These are phyloP conservation scores for Jamesozyma hellenica DNA, from an alignment of 805 yeast genomes.

Conservation along the genomic window DNA sequence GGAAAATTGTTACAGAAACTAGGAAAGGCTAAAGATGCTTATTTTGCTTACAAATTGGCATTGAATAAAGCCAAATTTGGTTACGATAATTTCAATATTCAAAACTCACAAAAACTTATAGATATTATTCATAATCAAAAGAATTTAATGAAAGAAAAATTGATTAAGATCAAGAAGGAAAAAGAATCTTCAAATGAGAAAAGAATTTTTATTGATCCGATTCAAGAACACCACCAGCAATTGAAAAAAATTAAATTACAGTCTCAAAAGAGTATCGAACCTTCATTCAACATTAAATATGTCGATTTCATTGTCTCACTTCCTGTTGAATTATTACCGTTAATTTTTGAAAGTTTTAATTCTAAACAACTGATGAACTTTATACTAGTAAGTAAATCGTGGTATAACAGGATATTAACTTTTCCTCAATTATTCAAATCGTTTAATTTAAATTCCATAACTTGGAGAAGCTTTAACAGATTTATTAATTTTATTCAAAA, in stretches of 20 bases:
- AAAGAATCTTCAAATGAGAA: neutral
- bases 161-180: neutral
- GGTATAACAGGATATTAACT: conserved; percentile 13
- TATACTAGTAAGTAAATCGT: conserved; percentile 14
- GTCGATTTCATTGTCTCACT: conserved; percentile 14
- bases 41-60: conserved; percentile 13
- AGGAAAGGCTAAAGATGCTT: conserved; percentile 15
- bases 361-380: conserved; percentile 15
- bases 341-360: conserved; percentile 12
- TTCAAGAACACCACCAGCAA: conserved; percentile 9
- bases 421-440: conserved; percentile 15
- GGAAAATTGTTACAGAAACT: conserved; percentile 21
- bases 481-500: conserved; percentile 13
- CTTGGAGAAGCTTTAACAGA: conserved; percentile 9
- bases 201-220: conserved; percentile 17
- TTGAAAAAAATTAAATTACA: neutral
- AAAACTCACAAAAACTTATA: conserved; percentile 9
- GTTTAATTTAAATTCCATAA: conserved; percentile 11
- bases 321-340: conserved; percentile 22
- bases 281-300: too few relatives aligned
- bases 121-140: conserved; percentile 12
- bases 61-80: conserved; percentile 10
- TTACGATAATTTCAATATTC: conserved; percentile 6
- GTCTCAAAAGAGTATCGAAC: neutral
- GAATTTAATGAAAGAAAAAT: conserved; percentile 6